Conservation (phyloP, 75 land plant genomes). For the Cupressus sempervirens region DNA sequence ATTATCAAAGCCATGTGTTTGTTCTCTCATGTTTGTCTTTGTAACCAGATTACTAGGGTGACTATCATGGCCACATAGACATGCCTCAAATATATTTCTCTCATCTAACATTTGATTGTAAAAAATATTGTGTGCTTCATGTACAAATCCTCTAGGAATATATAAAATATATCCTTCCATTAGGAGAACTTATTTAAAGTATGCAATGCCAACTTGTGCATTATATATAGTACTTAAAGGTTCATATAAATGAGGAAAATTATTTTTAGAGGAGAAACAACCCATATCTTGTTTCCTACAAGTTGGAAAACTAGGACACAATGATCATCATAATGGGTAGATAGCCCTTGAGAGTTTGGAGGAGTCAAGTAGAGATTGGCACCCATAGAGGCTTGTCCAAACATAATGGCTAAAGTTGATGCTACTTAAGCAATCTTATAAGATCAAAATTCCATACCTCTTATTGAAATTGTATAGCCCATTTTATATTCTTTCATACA, state of each 20-base stretch:
- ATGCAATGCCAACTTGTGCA: slow-evolving; percentile 7
- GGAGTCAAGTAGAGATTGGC: slow-evolving; percentile 85
- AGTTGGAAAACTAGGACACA: slow-evolving; percentile 87
- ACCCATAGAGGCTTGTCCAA: slow-evolving; percentile 82
- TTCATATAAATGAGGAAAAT: slow-evolving; percentile 65
- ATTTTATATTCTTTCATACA: slow-evolving; percentile 48
- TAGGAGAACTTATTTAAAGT: slow-evolving; percentile 23
- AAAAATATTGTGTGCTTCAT: slow-evolving; percentile 48
- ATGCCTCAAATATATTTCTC: background rate
- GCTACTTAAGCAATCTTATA: slow-evolving; percentile 49
- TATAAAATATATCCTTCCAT: slow-evolving; percentile 65
- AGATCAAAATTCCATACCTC: slow-evolving; percentile 75
- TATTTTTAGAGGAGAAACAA: slow-evolving; percentile 25
- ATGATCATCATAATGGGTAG: slow-evolving; percentile 74
- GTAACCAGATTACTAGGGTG: background rate
- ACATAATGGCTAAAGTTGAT: slow-evolving; percentile 38
- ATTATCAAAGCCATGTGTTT: slow-evolving; percentile 2
- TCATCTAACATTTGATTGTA: background rate
- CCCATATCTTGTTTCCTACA: slow-evolving; percentile 67
- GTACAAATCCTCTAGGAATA: slow-evolving; percentile 80
- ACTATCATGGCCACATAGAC: background rate
- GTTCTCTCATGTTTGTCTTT: slow-evolving; percentile 1
- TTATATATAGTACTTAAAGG: slow-evolving; percentile 9
- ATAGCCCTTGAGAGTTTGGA: slow-evolving; percentile 66
- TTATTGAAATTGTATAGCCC: slow-evolving; percentile 70